Percentiles rank a stretch among this genome's conserved stretches.
These are phyloP conservation scores for Sugiyamaella neomexicana DNA, from an alignment of 1,139 yeast genomes.

Conservation along the genomic window DNA sequence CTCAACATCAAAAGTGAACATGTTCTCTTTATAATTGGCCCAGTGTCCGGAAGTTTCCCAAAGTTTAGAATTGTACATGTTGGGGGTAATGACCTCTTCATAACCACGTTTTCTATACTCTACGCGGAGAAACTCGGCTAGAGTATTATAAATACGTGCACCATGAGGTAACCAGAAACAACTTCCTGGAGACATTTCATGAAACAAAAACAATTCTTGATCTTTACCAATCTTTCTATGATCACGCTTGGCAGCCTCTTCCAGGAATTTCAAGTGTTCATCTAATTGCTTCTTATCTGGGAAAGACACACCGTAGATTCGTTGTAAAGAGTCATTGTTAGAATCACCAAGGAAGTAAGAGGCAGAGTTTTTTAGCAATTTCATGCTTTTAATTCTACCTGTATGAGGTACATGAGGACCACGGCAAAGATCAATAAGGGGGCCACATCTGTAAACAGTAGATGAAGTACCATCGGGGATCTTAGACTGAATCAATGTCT, in stretches of 20 bases:
- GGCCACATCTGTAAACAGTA: conserved; percentile 98
- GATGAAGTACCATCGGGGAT: conserved; percentile 95
- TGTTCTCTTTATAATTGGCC: conserved; percentile 94
- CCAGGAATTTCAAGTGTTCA: conserved; percentile 90
- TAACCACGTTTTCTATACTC: conserved; percentile 92
- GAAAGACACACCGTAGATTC: conserved; percentile 97
- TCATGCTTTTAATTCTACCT: conserved; percentile 92
- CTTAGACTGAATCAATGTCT: conserved; percentile 79
- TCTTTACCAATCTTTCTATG: conserved; percentile 96
- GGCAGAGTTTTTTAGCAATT: conserved; percentile 91
- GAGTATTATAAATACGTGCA: conserved; percentile 86
- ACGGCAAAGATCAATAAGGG: conserved; percentile 92
- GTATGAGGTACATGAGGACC: conserved; percentile 99
- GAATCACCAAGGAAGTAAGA: conserved; percentile 96
- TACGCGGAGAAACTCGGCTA: conserved; percentile 70
- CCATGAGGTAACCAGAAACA: conserved; percentile 99
- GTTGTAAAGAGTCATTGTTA: conserved; percentile 89
- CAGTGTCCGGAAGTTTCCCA: conserved; percentile 99
- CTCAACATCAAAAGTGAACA: conserved; percentile 95
- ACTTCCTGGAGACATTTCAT: conserved; percentile 95
- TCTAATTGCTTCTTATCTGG: conserved; percentile 98
- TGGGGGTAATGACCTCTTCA: conserved; percentile 97
- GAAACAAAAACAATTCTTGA: conserved; percentile 92
- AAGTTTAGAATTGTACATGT: conserved; percentile 90
- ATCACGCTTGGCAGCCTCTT: conserved; percentile 96